Base-by-base conservation (phyloP, 2,329 filamentous ascomycete genomes). In the Trichophyton schoenleinii region DNA sequence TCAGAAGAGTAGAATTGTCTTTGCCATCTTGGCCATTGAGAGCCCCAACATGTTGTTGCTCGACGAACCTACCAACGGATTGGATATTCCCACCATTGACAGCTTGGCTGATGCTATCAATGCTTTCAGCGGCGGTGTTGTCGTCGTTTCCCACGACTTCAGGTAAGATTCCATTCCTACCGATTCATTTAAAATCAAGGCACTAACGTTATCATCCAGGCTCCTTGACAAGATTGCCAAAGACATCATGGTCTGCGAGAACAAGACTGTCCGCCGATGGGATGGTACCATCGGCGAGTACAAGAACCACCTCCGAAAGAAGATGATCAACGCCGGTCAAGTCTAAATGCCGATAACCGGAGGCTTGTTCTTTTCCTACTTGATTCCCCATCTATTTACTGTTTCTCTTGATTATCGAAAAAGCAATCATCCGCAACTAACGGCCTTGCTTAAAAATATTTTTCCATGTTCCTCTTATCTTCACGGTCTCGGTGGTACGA, bases 141-240 rank as follows among this genome's bases (percentile, higher is more conserved):
- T 97, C 60, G 92, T 97, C 66, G 94, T 99, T 62, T 95, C 88
- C 70, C 94, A 99, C 88, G 94, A 99, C 77, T 99, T 99, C 84
- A 87, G 91, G 91, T 95, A 84, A 74, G 86, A 55, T 4, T 20
- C 2, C 6, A n/a, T 59, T 13, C 2, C 11, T 5, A 18, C 7
- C n/a, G 7, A 60, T 22, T 34, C 42, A n/a, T 8, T 6, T 57
- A 61, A 57, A 22, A 59, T 28, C 11, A 25, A 28, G 25, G 6
- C 28, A 60, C 65, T 64, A 60, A 55, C 58, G 49, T 68, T 41
- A n/a, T 62, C 57, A 38, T 52, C 58, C 69, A 95, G 92, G 81
- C 81, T 99, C 71, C 86, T 99, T 67, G 94, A 99, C 84, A 96
- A 96, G 83, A 97, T 99, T 75, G 94, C 94, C 69, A 99, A 99